Conservation (phyloP, 139 green algal genomes). For the Chlamydomonas incerta region DNA sequence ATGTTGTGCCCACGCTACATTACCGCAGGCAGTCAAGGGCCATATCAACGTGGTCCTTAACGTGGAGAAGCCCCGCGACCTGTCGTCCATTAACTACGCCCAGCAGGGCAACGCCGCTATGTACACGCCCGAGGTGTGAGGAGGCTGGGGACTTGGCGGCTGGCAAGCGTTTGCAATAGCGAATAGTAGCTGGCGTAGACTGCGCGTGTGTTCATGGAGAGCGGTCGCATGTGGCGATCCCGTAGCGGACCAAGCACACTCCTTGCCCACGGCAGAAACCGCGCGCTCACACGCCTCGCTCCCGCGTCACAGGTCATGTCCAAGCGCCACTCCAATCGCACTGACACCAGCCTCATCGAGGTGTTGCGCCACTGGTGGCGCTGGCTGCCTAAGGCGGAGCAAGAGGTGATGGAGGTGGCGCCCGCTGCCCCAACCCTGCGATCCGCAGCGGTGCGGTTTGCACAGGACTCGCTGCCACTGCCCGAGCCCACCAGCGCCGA, state of each 20-base stretch:
- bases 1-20: no score
- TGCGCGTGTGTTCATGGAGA: no score
- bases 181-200: no score
- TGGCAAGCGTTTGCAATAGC: no score
- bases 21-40: not conserved
- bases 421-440: not conserved
- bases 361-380: slow-evolving; percentile 1
- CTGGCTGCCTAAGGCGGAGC: slow-evolving; percentile 28
- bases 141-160: no score
- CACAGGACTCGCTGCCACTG: not conserved
- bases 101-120: not conserved
- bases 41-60: not conserved
- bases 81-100: slow-evolving; percentile 26
- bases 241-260: no score
- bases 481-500: not conserved
- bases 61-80: slow-evolving; percentile 3
- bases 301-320: not conserved
- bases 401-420: not conserved
- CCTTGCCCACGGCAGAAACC: no score
- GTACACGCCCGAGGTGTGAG: not conserved
- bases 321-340: not conserved
- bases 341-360: not conserved
- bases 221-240: no score
- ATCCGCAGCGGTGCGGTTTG: not conserved
- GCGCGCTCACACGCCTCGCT: no score